Evolutionary conservation across 352 stramenopile species (phyloP).

Genomic region (Phytophthora rubi): DNA sequence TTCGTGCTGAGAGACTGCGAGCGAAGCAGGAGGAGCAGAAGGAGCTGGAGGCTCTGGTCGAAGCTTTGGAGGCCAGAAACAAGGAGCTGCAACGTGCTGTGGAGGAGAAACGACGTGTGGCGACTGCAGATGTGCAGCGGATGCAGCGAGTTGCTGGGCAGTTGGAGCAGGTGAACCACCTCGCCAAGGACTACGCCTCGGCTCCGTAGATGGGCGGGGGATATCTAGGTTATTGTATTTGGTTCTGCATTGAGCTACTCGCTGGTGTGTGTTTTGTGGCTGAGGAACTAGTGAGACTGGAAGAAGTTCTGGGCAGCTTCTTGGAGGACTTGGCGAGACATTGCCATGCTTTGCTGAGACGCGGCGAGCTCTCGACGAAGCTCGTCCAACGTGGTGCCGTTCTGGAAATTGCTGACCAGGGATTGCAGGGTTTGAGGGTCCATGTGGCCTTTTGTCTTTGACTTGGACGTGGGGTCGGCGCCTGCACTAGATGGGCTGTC

Average conservation of each 20-base stretch:
- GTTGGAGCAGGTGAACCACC: conserved; percentile 43
- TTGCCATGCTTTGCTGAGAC: conserved; percentile 74
- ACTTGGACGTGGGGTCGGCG: conserved; percentile 6
- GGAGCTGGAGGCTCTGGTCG: conserved; percentile 50
- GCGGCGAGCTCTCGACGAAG: conserved; percentile 66
- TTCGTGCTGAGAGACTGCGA: conserved; percentile 51
- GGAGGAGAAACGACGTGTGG: conserved; percentile 51
- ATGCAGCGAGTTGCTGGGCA: conserved; percentile 46
- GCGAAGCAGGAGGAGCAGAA: conserved; percentile 62
- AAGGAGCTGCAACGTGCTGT: conserved; percentile 48
- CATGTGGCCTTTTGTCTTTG: conserved; percentile 44
- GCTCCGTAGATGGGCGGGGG: conserved; percentile 23
- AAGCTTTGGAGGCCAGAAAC: conserved; percentile 46
- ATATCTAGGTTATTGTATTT: conserved; percentile 35
- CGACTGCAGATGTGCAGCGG: conserved; percentile 49
- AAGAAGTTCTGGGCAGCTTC: conserved; percentile 78
- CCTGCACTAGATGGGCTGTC: conserved; percentile 14
- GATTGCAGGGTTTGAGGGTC: conserved; percentile 68
- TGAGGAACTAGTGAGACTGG: conserved; percentile 36
- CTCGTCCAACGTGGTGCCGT: conserved; percentile 68
- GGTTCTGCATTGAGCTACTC: not conserved
- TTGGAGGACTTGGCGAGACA: conserved; percentile 69
- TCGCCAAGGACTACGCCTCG: conserved; percentile 52
- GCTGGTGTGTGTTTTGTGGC: not conserved
- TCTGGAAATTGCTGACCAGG: conserved; percentile 77